Evolutionary conservation across 2,329 filamentous ascomycete species (phyloP).

Genomic region (Elsinoe batatas): DNA sequence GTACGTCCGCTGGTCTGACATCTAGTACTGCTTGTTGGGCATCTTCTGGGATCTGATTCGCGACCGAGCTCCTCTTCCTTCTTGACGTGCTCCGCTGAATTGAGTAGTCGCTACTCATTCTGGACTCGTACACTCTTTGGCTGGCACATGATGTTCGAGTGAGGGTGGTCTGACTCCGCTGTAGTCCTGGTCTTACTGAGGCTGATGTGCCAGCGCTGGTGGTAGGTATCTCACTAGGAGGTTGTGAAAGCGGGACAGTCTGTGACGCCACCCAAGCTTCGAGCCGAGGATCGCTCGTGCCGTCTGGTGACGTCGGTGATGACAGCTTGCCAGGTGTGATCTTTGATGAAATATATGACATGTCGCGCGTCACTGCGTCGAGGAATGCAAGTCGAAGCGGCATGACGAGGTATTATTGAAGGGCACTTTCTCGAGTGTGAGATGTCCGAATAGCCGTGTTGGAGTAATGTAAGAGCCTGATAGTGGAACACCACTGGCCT

Average conservation of each 20-base stretch:
- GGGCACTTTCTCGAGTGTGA: too few relatives aligned
- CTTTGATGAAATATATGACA: slow-evolving; percentile 7
- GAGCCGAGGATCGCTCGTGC: slow-evolving; percentile 2
- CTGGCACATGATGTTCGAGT: slow-evolving; percentile 5
- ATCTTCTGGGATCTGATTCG: not conserved
- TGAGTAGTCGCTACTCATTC: slow-evolving; percentile 4
- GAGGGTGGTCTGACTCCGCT: slow-evolving; percentile 1
- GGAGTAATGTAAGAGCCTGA: too few relatives aligned
- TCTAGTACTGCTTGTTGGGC: not conserved
- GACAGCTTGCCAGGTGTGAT: slow-evolving; percentile 1
- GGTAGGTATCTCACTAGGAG: not conserved
- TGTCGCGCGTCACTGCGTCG: slow-evolving; percentile 9
- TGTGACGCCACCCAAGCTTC: slow-evolving; percentile 3
- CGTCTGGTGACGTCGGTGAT: slow-evolving; percentile 7
- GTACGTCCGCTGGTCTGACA: not conserved
- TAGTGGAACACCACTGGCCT: too few relatives aligned
- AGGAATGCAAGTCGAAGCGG: not conserved
- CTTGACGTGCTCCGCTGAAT: not conserved
- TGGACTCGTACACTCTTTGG: slow-evolving; percentile 5
- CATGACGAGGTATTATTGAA: not conserved
- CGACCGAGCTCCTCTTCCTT: not conserved
- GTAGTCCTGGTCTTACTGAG: not conserved
- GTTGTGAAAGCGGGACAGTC: not conserved
- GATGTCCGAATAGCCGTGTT: too few relatives aligned
- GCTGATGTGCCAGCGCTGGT: not conserved